Evolutionary conservation across 257 asterid genomes (phyloP).

Genomic region (Solanum paucissectum): DNA sequence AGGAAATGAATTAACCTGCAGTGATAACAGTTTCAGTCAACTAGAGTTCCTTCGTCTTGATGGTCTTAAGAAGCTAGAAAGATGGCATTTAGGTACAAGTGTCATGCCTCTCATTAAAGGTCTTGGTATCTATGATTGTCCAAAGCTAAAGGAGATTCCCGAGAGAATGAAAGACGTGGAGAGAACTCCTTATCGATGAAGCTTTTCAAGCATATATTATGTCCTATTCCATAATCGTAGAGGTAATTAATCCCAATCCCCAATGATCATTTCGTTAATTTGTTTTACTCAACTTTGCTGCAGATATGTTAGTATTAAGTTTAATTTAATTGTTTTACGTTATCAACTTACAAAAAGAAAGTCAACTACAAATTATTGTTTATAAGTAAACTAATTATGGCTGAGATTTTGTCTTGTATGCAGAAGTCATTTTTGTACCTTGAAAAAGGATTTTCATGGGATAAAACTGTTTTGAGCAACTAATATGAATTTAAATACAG

Average conservation of each 20-base stretch:
- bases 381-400: neutral
- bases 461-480: neutral
- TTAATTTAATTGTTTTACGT: neutral
- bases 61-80: neutral
- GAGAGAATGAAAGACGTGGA: neutral
- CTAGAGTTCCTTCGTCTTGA: neutral
- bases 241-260: neutral
- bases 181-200: too few relatives aligned
- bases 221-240: neutral
- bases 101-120: neutral
- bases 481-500: neutral
- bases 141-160: neutral
- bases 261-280: neutral
- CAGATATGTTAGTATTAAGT: too few relatives aligned
- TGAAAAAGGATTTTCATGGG: too few relatives aligned
- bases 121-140: neutral
- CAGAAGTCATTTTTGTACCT: too few relatives aligned
- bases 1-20: neutral
- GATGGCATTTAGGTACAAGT: neutral
- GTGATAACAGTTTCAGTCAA: neutral
- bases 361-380: neutral
- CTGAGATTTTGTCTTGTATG: neutral
- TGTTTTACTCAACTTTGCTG: neutral
- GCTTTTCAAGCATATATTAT: too few relatives aligned
- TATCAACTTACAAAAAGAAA: neutral